Evolutionary conservation across 2,329 filamentous ascomycete species (phyloP).

Genomic region (Cladophialophora chaetospira): DNA sequence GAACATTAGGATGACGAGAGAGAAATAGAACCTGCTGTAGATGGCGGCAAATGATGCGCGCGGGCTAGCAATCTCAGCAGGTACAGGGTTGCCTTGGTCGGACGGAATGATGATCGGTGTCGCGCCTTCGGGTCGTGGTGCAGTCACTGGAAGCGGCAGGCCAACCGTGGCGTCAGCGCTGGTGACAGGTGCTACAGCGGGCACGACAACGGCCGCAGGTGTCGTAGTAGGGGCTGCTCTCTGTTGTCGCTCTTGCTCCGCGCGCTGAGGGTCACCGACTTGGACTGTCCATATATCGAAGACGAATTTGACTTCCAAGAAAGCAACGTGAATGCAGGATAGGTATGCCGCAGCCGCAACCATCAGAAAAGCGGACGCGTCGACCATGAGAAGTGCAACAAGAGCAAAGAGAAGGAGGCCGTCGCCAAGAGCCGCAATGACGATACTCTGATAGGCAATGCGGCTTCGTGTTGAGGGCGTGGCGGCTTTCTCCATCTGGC

Average conservation of each 20-base stretch:
- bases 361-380: slow-evolving; percentile 57
- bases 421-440: slow-evolving; percentile 63
- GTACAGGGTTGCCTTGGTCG: slow-evolving; percentile 53
- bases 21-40: slow-evolving; percentile 64
- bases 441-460: slow-evolving; percentile 65
- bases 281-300: slow-evolving; percentile 69
- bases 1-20: slow-evolving; percentile 60
- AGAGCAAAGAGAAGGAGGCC: slow-evolving; percentile 59
- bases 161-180: slow-evolving; percentile 24
- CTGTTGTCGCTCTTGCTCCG: slow-evolving; percentile 43
- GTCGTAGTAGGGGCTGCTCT: slow-evolving; percentile 17
- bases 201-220: slow-evolving; percentile 2
- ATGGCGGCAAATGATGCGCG: slow-evolving; percentile 58
- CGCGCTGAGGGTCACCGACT: slow-evolving; percentile 49
- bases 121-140: slow-evolving; percentile 47
- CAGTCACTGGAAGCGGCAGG: slow-evolving; percentile 56
- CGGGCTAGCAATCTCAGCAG: slow-evolving; percentile 37
- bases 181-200: slow-evolving; percentile 1
- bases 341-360: slow-evolving; percentile 60
- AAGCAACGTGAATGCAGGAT: slow-evolving; percentile 61
- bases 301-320: slow-evolving; percentile 66
- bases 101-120: slow-evolving; percentile 61
- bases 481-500: slow-evolving; percentile 65
- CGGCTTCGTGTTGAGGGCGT: slow-evolving; percentile 66
- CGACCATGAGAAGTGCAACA: slow-evolving; percentile 57